Evolutionary conservation across 2,329 filamentous ascomycete species (phyloP), one percentile per base, ranked within the genome.

Genomic region (Aureobasidium sp.): DNA sequence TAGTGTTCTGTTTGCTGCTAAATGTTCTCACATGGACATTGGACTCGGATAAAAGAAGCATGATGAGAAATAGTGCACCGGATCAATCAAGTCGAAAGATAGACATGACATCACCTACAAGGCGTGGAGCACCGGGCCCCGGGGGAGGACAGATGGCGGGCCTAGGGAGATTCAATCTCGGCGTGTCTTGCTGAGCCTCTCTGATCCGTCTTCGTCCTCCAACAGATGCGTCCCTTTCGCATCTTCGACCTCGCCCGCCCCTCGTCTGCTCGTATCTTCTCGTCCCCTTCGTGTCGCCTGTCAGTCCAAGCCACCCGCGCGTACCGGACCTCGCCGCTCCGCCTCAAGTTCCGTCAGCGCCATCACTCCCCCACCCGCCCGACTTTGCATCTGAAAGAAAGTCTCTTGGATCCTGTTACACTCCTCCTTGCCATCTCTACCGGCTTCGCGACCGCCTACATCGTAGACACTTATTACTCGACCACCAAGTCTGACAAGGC

Each of bases 391-490:
- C 27, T 33, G 15, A 62, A 62, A 54, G 29, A 51, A 40, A 64
- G 63, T 53, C 61, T 37, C 19, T 29, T 68, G 47, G 66, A 67
- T 51, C 63, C 66, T 9, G 50, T 65, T 11, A 58, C 61, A 25
- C 62, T 70, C 23, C 49, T 67, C 35, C 31, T 68, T 40, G 67
- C 66, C 37, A 64, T 64, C 11, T 50, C 63, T 9, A n/a, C 68
- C 10, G 66, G 64, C 1, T 37, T 61, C 37, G 65, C 62, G 23
- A 60, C 66, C 17, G 67, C 65, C 61, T 69, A 66, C 61, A 38
- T 66, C 23, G 59, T 59, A 47, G 57, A 63, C 10, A 47, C 57
- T 54, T 67, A 66, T 62, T 19, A 57, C 21, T 9, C 43, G 29
- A 11, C 37, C 15, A n/a, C 47, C 25, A 17, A 57, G 3, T 15